Base-by-base conservation (phyloP, 345 rosid species). In the Raphanus sativus region DNA sequence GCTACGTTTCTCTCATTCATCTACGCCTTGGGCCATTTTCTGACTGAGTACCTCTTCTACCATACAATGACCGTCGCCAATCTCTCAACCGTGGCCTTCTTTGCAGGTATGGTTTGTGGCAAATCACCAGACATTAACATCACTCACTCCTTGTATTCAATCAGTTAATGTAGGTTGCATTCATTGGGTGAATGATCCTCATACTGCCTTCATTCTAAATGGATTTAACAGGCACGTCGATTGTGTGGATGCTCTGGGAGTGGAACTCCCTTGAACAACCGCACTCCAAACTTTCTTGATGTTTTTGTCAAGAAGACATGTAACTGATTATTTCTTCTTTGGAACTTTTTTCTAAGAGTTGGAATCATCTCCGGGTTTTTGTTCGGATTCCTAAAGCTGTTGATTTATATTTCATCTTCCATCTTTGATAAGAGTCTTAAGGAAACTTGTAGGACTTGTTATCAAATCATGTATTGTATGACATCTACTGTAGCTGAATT, bases 1-100 rank as follows among this genome's bases (percentile, higher is more conserved):
- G 96, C 90, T 62, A 94, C 98, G 3, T 88, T 94, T 74, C 75
- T 94, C 65, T 94, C 98, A 0, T 92, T 94, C 81, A 77, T 92
- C 68, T 94, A 89, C 75, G 98, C 97, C 32, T 83, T 94, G 30
- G 91, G 91, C 55, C 95, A 92, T 83, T 94, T 94, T 83, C 77
- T 89, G 86, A 86, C 91, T 0, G 98, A 94, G 75, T 90, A 83
- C 82, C 85, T 94, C 52, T 55, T 90, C 77, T 94, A 92, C 75
- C 67, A 85, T 9, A 92, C 98, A 34, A 94, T 92, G 98, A 87
- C 96, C 61, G 63, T 89, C 7, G 77, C 79, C 0, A 92, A 92
- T 85, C 85, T 94, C 74, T 83, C 93, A 26, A 89, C 94, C 4
- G 98, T 92, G 21, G 80, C 87, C 81, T 80, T 92, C 69, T 88